Conservation (phyloP, 306 rosid species). For the Fagus sylvatica region DNA sequence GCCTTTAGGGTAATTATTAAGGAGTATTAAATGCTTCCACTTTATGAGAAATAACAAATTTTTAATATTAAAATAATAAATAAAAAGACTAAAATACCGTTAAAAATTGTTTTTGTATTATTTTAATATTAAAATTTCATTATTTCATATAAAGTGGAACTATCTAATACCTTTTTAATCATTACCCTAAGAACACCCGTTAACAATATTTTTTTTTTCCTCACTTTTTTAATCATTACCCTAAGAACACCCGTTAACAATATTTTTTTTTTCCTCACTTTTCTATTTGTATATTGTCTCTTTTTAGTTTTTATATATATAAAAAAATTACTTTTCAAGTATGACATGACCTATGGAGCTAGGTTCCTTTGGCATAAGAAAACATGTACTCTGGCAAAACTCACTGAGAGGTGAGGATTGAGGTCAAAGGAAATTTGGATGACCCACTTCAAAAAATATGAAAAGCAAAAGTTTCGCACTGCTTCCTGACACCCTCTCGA, state of each 20-base stretch:
- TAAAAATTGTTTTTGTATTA: too few species aligned
- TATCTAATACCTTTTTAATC: too few species aligned
- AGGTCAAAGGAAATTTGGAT: slow-evolving; percentile 48
- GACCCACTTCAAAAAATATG: slow-evolving; percentile 33
- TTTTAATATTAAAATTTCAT: too few species aligned
- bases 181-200: too few species aligned
- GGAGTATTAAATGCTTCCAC: too few species aligned
- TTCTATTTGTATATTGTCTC: slow-evolving; percentile 13
- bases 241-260: background rate
- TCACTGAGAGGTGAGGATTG: slow-evolving; percentile 39
- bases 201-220: background rate
- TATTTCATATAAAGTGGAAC: too few species aligned
- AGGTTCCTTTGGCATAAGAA: slow-evolving; percentile 21
- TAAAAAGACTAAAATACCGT: too few species aligned
- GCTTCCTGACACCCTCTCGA: slow-evolving; percentile 29
- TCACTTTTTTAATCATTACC: too few species aligned
- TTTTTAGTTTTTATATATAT: slow-evolving; percentile 1
- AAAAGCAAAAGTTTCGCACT: slow-evolving; percentile 33
- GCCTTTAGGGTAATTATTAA: too few species aligned
- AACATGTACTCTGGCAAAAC: slow-evolving; percentile 15
- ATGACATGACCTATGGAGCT: slow-evolving; percentile 15
- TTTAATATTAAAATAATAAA: too few species aligned
- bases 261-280: background rate
- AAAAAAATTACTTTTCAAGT: slow-evolving; percentile 8
- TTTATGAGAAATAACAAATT: too few species aligned